Base-by-base conservation (phyloP, 2,329 filamentous ascomycete genomes). In the Claviceps spartinae region DNA sequence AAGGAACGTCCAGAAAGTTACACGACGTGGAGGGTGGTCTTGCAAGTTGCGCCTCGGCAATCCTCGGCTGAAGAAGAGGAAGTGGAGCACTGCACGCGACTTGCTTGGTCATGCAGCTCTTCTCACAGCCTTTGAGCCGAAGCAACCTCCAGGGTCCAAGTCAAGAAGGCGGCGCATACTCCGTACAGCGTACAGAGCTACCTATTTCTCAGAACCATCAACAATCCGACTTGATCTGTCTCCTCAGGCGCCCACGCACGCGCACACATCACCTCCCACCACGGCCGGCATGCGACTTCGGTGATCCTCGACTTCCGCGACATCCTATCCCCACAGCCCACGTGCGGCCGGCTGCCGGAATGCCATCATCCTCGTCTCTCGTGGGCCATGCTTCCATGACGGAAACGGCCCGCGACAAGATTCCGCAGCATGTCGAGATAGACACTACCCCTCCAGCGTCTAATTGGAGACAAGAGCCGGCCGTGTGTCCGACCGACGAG, bases 351-450 rank as follows among this genome's bases (percentile, higher is more conserved):
- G 47, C 50, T 52, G 8, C 52, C 52, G 73, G 71, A 69, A 80
- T 80, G 76, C 72, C 78, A 68, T 70, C 72, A 66, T 72, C 74
- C 69, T 70, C 72, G 65, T 70, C 73, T 61, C 67, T 75, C 61
- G 66, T 74, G 63, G 74, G 75, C 65, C 69, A 83, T 81, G 77
- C 72, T 67, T 70, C 78, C 62, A 72, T 78, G 72, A 71, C 79
- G 65, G 75, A 75, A 59, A 67, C 72, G 61, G 66, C 72, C 62
- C 67, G 61, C 57, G 63, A 64, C 51, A 60, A 59, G 43, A 54
- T 63, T 16, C 63, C 61, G 42, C 64, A 61, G 48, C 62, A 63
- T 55, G 57, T 57, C 30, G 54, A 58, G 14, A 50, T 45, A 20
- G 50, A 55, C 30, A 52, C 52, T n/a, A 52, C 56, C 24, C 30